Base-by-base conservation (phyloP, 441 rosid species). In the Pelargonium cotyledonis region DNA sequence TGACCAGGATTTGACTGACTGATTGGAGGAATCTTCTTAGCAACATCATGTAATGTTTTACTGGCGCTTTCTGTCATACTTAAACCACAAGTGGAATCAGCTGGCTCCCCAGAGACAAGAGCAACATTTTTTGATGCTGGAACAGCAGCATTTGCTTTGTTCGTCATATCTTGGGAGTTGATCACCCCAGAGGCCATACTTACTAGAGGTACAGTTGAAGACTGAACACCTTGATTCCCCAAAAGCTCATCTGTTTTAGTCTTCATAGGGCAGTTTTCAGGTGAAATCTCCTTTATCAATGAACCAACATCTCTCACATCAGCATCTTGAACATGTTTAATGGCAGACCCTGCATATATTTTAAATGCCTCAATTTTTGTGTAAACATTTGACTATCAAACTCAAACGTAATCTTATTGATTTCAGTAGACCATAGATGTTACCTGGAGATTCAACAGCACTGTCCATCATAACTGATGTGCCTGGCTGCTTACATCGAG, bases 311-410 rank as follows among this genome's bases (percentile, higher is more conserved):
- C 73, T 65, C 12, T 64, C 35, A 65, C 57, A 73, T 57, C 71
- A 75, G 68, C 77, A 73, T 51, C 76, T n/a, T 70, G 77, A 70
- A 67, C 79, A 41, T 77, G 79, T 62, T 21, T 21, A 21, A 69
- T 49, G 60, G 68, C 68, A 68, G 76, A 69, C 60, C 83, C 92
- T 88, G 85, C 82, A 72, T 61, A 76, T 60, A 67, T 38, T 68
- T 31, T 19, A 66, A 69, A 65, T 40, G 66, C 18, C 46, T 69
- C 63, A 70, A 71, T 55, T 73, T 63, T 71, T 46, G 49, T 26
- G 31, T 51, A 12, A 15, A 11, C 58, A 51, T 51, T 15, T 51
- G 58, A 15, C 19, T 51, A 51, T 51, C 6, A 51, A 51, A 16
- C 16, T 11, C 19, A n/a, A 15, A 26, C 31, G 3, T 26, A 63